Percentiles rank a stretch among this genome's conserved stretches.
Conservation (phyloP, 441 rosid genomes). For the Euphorbia celastroides region DNA sequence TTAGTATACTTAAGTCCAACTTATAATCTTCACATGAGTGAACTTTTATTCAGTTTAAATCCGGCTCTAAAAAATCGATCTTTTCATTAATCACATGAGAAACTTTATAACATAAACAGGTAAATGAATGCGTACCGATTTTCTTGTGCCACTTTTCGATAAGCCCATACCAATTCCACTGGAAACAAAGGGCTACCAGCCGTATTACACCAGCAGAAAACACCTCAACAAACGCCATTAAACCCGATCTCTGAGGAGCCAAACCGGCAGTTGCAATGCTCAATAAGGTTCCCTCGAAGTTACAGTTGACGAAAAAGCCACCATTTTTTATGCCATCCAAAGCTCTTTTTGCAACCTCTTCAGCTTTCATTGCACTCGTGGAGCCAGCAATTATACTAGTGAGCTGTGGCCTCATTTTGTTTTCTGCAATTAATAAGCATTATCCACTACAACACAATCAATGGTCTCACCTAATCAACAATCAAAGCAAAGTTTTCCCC, state of each 20-base stretch:
- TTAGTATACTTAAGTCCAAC: not conserved
- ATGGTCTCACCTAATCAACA: not conserved
- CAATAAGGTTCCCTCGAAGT: slow-evolving; percentile 63
- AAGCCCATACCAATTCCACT: slow-evolving; percentile 75
- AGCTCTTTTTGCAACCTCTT: slow-evolving; percentile 70
- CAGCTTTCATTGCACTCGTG: slow-evolving; percentile 70
- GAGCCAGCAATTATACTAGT: slow-evolving; percentile 59
- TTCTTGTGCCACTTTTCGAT: slow-evolving; percentile 58
- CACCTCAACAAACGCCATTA: slow-evolving; percentile 80
- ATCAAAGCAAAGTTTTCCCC: not conserved
- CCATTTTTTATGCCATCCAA: slow-evolving; percentile 70
- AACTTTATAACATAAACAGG: not conserved
- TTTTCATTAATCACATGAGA: not conserved
- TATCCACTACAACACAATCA: not conserved
- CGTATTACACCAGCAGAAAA: slow-evolving; percentile 43
- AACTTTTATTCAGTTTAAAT: not conserved
- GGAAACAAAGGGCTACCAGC: slow-evolving; percentile 51
- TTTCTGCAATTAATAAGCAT: slow-evolving; percentile 42
- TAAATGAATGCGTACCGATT: slow-evolving; percentile 21
- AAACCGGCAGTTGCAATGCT: slow-evolving; percentile 71
- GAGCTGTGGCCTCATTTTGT: slow-evolving; percentile 53
- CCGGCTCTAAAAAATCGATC: not conserved
- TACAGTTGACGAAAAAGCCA: slow-evolving; percentile 64
- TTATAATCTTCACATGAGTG: not conserved
- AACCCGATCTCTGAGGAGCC: slow-evolving; percentile 73